Evolutionary conservation across 805 yeast genomes (phyloP).

Genomic region (Candida germanica): DNA sequence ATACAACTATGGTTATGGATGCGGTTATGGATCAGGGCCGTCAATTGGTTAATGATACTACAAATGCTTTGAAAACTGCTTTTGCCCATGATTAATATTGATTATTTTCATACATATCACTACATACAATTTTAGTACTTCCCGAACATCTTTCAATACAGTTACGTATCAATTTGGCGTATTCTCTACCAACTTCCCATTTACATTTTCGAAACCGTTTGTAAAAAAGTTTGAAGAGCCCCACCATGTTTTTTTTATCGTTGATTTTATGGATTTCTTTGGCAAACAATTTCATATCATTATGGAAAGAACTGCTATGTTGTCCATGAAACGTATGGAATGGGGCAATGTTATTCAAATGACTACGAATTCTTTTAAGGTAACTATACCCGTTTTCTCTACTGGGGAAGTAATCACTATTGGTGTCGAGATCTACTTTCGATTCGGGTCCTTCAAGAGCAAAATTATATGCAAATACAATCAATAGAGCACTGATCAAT

Average conservation of each 20-base stretch:
- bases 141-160: constrained; percentile 57
- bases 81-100: constrained; percentile 19
- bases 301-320: constrained; percentile 28
- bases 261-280: constrained; percentile 35
- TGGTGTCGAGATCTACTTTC: constrained; percentile 18
- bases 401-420: constrained; percentile 15
- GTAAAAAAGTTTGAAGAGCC: constrained; percentile 49
- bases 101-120: constrained; percentile 45
- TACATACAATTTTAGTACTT: constrained; percentile 42
- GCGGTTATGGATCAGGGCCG: constrained; percentile 32
- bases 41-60: constrained; percentile 29
- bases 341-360: constrained; percentile 35
- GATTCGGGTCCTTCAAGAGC: constrained; percentile 47
- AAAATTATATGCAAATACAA: constrained; percentile 53
- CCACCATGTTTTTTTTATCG: constrained; percentile 50
- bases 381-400: constrained; percentile 45
- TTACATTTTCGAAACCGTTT: constrained; percentile 32
- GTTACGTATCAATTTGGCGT: constrained; percentile 49
- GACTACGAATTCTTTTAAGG: constrained; percentile 52
- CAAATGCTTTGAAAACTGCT: constrained; percentile 26
- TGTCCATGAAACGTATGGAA: constrained; percentile 8
- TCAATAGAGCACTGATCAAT: constrained; percentile 39
- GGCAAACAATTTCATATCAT: constrained; percentile 40
- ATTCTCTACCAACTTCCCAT: constrained; percentile 59
- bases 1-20: constrained; percentile 50